Conservation (phyloP, 257 asterid species). For the Hygrophila difformis region DNA sequence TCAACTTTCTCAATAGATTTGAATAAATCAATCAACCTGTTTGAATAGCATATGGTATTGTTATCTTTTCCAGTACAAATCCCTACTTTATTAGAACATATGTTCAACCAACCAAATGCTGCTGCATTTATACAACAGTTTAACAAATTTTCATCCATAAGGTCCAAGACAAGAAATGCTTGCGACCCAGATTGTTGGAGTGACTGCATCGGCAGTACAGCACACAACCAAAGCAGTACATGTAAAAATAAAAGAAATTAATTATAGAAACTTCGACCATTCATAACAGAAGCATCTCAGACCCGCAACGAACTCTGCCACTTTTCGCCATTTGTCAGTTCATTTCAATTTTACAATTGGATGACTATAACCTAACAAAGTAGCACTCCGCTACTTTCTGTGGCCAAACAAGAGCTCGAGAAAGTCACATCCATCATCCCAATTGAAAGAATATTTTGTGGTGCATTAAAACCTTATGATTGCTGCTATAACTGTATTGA, state of each 20-base stretch:
- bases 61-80: no score
- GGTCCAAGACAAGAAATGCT: conserved; percentile 11
- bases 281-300: conserved; percentile 12
- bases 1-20: no score
- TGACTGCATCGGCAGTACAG: neutral
- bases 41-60: no score
- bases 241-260: neutral
- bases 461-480: conserved; percentile 39
- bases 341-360: conserved; percentile 19
- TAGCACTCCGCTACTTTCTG: conserved; percentile 22
- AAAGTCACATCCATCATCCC: conserved; percentile 31
- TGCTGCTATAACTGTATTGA: neutral
- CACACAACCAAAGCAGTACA: neutral
- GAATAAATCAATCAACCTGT: no score
- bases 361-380: conserved; percentile 14
- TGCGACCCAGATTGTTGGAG: no score
- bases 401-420: conserved; percentile 22
- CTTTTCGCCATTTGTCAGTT: conserved; percentile 8
- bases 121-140: conserved; percentile 3
- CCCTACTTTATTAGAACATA: neutral
- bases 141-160: conserved; percentile 14
- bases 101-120: conserved; percentile 1
- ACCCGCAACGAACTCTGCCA: conserved; percentile 15
- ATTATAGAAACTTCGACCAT: neutral
- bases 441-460: conserved; percentile 97